phyloP scores from a whole-genome alignment of 352 stramenopile species.

The Thraustochytrium striatum region DNA sequence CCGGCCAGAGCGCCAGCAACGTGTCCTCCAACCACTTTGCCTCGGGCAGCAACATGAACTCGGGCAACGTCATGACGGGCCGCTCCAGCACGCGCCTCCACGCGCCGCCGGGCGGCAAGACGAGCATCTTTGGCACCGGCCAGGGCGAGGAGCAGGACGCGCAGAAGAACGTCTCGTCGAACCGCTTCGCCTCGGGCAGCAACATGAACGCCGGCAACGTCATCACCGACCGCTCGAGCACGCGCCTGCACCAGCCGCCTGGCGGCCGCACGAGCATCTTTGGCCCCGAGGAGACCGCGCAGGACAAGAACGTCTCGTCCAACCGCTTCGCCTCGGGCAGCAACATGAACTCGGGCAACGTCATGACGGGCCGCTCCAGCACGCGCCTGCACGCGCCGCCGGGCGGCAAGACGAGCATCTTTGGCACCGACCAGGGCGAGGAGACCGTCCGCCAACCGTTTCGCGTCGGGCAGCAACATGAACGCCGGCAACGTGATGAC shows the following conservation, averaged over 20 bases:
- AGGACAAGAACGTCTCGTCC: conserved; percentile 6
- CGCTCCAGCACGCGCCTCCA: conserved; percentile 53
- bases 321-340: conserved; percentile 15
- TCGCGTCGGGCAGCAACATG: conserved; percentile 19
- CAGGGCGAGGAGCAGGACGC: no score
- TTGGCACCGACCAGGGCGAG: conserved; percentile 37
- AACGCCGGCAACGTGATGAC: conserved; percentile 54
- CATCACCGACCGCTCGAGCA: conserved; percentile 52
- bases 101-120: conserved; percentile 56
- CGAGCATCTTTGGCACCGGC: conserved; percentile 56
- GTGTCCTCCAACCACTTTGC: conserved; percentile 30
- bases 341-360: conserved; percentile 49
- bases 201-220: conserved; percentile 52
- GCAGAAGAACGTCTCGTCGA: conserved; percentile 20
- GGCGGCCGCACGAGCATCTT: conserved; percentile 57
- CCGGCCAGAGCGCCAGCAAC: no score
- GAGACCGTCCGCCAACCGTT: conserved; percentile 18
- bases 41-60: conserved; percentile 47
- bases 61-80: conserved; percentile 52
- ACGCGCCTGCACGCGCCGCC: conserved; percentile 57
- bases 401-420: conserved; percentile 56
- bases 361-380: conserved; percentile 51
- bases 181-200: conserved; percentile 6
- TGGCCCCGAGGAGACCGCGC: no score
- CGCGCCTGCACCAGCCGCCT: conserved; percentile 54